These are phyloP conservation scores for Xerocomus brunneocitrinus DNA, from an alignment of 768 basidiomycete genomes.

Conservation along the genomic window DNA sequence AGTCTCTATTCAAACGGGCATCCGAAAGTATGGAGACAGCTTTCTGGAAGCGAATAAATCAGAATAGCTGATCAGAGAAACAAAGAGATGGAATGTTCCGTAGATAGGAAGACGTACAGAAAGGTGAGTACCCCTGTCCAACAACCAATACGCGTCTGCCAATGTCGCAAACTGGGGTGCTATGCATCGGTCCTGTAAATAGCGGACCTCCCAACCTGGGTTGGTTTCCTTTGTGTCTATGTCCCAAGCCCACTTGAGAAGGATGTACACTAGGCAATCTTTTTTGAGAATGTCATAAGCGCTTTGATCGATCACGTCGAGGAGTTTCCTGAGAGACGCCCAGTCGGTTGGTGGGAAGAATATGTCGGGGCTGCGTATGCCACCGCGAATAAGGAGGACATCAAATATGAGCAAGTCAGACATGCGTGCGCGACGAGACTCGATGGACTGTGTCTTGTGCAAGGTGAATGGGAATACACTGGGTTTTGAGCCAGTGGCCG, in stretches of 20 bases:
- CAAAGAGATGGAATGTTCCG: background rate
- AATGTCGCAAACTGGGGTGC: conserved; percentile 72
- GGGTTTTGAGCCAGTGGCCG: conserved; percentile 20
- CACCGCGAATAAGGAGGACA: conserved; percentile 61
- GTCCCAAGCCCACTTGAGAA: conserved; percentile 77
- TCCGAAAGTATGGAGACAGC: conserved; percentile 74
- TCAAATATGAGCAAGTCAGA: conserved; percentile 69
- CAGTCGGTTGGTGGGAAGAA: conserved; percentile 67
- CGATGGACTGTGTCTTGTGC: conserved; percentile 52
- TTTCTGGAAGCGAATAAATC: conserved; percentile 35
- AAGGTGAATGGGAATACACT: conserved; percentile 57
- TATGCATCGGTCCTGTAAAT: conserved; percentile 51
- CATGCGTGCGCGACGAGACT: conserved; percentile 56
- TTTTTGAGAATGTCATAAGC: conserved; percentile 73
- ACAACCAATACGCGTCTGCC: conserved; percentile 81
- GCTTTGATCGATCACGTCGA: conserved; percentile 57
- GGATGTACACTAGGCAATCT: conserved; percentile 74
- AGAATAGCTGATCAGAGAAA: background rate
- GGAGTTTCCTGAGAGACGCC: conserved; percentile 48
- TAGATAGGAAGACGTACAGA: conserved; percentile 42
- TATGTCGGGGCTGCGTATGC: conserved; percentile 52
- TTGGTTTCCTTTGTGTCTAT: conserved; percentile 51
- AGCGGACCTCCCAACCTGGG: conserved; percentile 34
- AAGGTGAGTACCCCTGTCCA: conserved; percentile 66
- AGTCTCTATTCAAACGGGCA: conserved; percentile 68